Evolutionary conservation across 2,329 filamentous ascomycete species (phyloP), one percentile per base, ranked within the genome.

Genomic region (Penicillium sclerotigenum): DNA sequence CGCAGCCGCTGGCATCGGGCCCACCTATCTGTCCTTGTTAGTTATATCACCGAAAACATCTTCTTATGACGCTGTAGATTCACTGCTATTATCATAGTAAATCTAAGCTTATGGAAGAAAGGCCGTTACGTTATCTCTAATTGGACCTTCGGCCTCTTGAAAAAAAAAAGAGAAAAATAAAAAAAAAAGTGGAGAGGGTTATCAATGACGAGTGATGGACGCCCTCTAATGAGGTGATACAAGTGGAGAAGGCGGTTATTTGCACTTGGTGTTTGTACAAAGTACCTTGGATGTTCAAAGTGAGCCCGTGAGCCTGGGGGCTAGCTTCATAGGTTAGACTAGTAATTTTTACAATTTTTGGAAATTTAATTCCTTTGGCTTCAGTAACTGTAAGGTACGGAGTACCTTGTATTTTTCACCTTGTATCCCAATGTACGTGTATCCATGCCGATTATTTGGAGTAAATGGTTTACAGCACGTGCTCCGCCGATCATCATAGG

Each of bases 51-150:
- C 48, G 24, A 50, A 29, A 50, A 29, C 31, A 40, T 51, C 43
- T 24, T 26, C 20, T 8, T 20, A 47, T 59, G 57, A 59, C 54
- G 46, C 2, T 1, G 49, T 59, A 54, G 46, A 54, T 56, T 47
- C 7, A 45, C 14, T 9, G 6, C 11, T 31, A 29, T 9, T 3
- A 16, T n/a, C 14, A n/a, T 26, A 26, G 18, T 49, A 4, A 31
- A 31, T 33, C 11, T 13, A 5, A 18, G 6, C 18, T 33, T 9
- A 14, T 18, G 22, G 47, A 20, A 18, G 7, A 11, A 28, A 20
- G 1, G 6, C 18, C 24, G n/a, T 31, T n/a, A 20, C 47, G 7
- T 40, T 5, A 37, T 11, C 26, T 28, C 11, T 38, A 26, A 37
- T 20, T 48, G 13, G 24, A 14, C n/a, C 13, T 14, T 20, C 2